Base-by-base conservation (phyloP, 2,329 filamentous ascomycete genomes). In the Phyllachora maydis region DNA sequence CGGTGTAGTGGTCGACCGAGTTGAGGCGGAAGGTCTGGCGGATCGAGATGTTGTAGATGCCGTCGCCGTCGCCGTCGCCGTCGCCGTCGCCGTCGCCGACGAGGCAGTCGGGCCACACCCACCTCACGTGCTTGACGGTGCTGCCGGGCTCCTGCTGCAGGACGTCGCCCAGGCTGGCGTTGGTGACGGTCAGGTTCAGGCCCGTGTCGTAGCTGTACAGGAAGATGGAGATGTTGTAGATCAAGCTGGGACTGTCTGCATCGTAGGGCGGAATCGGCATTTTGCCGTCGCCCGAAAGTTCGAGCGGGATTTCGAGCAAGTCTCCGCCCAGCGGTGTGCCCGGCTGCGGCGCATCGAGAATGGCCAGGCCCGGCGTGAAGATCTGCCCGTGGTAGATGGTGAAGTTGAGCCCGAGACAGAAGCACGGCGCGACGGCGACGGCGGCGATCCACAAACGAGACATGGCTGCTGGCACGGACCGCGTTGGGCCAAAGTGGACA, bases 111-210 rank as follows among this genome's bases (percentile, higher is more conserved):
- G 73, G 72, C 71, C 71, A 78, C 11, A 61, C 50, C 67, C 72
- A 78, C 37, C 70, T 69, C 30, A 77, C 56, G 38, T 78, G 71
- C 40, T 78, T 78, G 20, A 78, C 73, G 0, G 72, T 77, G 37
- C 68, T 73, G 4, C 61, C 60, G 1, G 56, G 45, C 37, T 78
- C 70, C 30, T 71, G 63, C 14, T 46, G 41, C 50, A 78, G 59
- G 26, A 78, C 68, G 23, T 69, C 52, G 2, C 65, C 63, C 5
- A 70, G 42, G 20, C 59, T 69, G 6, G 58, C 59, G 24, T 58
- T 54, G 4, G 53, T 47, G 4, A 53, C 54, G 3, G 65, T 71
- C 23, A 64, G 60, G 41, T 75, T 75, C 4, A 64, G 62, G 29
- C 76, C 59, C 15, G 64, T 65, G n/a, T 41, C 40, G 36, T 65